Evolutionary conservation across 768 basidiomycete species (phyloP), one percentile per base, ranked within the genome.

Genomic region (Mycena alexandri): DNA sequence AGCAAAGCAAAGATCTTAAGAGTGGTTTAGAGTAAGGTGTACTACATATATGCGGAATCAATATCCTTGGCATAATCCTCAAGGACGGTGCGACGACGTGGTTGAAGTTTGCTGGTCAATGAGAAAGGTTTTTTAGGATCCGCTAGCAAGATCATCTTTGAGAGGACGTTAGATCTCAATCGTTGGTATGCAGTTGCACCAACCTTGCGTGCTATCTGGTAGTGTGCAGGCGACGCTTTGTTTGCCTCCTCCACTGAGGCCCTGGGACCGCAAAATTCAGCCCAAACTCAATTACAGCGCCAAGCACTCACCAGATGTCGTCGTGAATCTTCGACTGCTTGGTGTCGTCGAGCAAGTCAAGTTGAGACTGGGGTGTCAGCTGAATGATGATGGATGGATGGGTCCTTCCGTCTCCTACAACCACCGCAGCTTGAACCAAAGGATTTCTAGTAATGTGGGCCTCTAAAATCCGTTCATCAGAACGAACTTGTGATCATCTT

Each of bases 351-450:
- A 21, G 8, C 60, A 61, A 25, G 7, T 62, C 25, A 2, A 5
- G 21, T 16, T 42, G 24, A n/a, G 46, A 56, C 53, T 63, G 43
- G 12, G 55, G 57, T 25, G 47, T 63, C 34, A 68, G 42, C 14
- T 68, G 61, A 16, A 68, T 41, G 34, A 68, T 51, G 4, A 68
- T 33, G 12, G 61, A 61, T 17, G 61, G 61, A 34, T 63, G 38
- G 1, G 19, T 19, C 14, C 43, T 25, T 11, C 34, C 54, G 13
- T 48, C 43, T 9, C 67, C 67, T 43, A 63, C 57, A 8, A 67
- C 29, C 12, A 68, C 5, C 0, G 48, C 56, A 34, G 44, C 29
- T 38, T 63, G 44, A 33, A 68, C 57, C 8, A 68, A 11, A 6
- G 54, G 55, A 41, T 67, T 61, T 43, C 48, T 22, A 12, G 36